A percentile compares a stretch with the other conserved stretches of the same genome.
phyloP scores from a whole-genome alignment of 2,329 filamentous ascomycete genomes.

The Sporothrix protearum region DNA sequence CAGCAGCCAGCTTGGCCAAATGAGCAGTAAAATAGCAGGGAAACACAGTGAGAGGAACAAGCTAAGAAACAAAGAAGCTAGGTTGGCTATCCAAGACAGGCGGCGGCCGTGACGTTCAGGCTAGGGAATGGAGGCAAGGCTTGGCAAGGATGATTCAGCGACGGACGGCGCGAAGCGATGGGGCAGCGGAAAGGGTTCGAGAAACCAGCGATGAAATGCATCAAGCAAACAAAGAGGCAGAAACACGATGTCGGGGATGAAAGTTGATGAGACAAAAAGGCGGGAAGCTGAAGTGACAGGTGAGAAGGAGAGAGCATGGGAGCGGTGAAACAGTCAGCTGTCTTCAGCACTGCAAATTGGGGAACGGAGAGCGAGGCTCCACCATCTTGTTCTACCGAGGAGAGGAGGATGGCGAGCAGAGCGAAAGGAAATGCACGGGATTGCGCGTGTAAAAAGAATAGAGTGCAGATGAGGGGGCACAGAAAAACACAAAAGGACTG shows the following conservation, averaged over 20 bases:
- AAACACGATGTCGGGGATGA: background rate
- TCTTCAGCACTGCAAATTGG: background rate
- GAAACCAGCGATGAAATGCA: background rate
- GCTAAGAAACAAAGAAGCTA: slow-evolving; percentile 6
- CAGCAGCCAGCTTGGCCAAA: slow-evolving; percentile 5
- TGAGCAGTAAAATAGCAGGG: background rate
- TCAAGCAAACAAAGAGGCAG: background rate
- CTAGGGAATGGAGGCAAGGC: background rate
- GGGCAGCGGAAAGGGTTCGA: background rate
- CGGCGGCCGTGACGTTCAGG: slow-evolving; percentile 3
- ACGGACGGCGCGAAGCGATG: background rate
- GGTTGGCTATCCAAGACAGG: slow-evolving; percentile 1
- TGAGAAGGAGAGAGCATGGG: background rate
- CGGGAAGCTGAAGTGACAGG: background rate
- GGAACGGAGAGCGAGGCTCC: background rate
- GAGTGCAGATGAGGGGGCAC: too few relatives aligned
- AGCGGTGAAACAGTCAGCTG: background rate
- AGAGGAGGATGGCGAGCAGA: too few relatives aligned
- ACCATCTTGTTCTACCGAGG: background rate
- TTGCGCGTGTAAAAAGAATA: background rate
- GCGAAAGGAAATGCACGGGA: background rate
- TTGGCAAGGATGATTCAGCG: slow-evolving; percentile 15
- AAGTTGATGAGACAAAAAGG: background rate
- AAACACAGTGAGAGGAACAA: background rate
- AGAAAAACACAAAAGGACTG: background rate